Percentiles rank a stretch among this genome's conserved stretches.
These are phyloP conservation scores for Xylaria sp. DNA, from an alignment of 2,329 filamentous ascomycete genomes.

Conservation along the genomic window DNA sequence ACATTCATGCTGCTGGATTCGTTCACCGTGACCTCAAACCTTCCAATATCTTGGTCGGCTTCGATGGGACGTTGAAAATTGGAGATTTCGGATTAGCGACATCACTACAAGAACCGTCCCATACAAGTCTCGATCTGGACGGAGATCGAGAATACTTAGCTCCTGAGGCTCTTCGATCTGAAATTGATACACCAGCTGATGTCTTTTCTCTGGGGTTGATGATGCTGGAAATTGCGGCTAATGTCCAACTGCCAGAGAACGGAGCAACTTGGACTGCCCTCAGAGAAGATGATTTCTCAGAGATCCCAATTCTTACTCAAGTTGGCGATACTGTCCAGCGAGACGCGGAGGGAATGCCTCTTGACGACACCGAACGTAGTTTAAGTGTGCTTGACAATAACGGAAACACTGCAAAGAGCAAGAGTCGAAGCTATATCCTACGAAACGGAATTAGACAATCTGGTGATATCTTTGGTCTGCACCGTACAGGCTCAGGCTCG, in stretches of 20 bases:
- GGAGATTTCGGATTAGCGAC: conserved; percentile 88
- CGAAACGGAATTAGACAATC: conserved; percentile 46
- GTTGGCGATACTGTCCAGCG: conserved; percentile 75
- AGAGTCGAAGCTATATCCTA: conserved; percentile 43
- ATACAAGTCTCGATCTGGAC: conserved; percentile 81
- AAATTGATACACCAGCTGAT: conserved; percentile 90
- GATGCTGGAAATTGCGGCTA: conserved; percentile 92
- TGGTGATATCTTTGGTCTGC: conserved; percentile 58
- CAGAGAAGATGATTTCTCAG: conserved; percentile 87
- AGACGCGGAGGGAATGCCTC: conserved; percentile 77
- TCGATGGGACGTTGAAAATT: conserved; percentile 84
- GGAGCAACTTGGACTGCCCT: conserved; percentile 91
- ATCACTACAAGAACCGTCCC: conserved; percentile 22
- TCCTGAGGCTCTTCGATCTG: conserved; percentile 87
- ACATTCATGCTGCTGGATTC: conserved; percentile 88
- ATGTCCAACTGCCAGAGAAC: conserved; percentile 93
- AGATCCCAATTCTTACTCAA: conserved; percentile 87
- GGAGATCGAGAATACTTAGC: conserved; percentile 97
- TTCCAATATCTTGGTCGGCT: conserved; percentile 83
- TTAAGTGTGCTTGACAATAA: conserved; percentile 50
- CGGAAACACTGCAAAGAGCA: conserved; percentile 32
- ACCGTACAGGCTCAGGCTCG: conserved; percentile 59
- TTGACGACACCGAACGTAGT: conserved; percentile 57
- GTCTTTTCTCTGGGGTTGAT: conserved; percentile 95
- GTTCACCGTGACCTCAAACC: conserved; percentile 88